Conservation (phyloP, 2,329 filamentous ascomycete species). For the Beauveria australis region DNA sequence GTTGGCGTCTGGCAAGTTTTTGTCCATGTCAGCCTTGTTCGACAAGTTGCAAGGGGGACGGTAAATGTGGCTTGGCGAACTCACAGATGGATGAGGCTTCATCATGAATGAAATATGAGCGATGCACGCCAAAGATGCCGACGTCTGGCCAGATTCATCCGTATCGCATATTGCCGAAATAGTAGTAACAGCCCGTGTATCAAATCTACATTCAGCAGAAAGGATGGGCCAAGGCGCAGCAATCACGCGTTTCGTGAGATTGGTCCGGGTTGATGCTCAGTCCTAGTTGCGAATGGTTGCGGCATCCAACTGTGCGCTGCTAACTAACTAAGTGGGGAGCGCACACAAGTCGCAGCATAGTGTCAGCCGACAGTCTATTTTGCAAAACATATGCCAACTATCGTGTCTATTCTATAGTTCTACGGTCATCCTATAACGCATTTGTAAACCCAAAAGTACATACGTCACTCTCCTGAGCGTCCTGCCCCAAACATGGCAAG, state of each 20-base stretch:
- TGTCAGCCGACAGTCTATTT: not conserved
- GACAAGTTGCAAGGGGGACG: not conserved
- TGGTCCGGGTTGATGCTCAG: not conserved
- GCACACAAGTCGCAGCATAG: too few species aligned
- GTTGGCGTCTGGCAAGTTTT: conserved; percentile 26
- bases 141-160: not conserved
- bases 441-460: not conserved
- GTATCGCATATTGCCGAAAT: not conserved
- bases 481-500: not conserved
- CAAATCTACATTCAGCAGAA: not conserved
- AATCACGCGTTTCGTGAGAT: not conserved
- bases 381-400: not conserved
- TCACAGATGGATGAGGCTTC: conserved; percentile 4
- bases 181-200: not conserved
- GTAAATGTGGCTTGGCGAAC: not conserved
- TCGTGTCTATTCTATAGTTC: not conserved
- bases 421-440: not conserved
- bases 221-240: not conserved
- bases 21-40: not conserved
- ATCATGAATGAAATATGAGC: not conserved
- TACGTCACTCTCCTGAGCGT: not conserved
- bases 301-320: not conserved
- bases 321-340: conserved; percentile 2
- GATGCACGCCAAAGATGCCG: not conserved
- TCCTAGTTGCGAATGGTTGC: not conserved